phyloP scores from a whole-genome alignment of 352 stramenopile genomes.

The Phytophthora pistaciae region DNA sequence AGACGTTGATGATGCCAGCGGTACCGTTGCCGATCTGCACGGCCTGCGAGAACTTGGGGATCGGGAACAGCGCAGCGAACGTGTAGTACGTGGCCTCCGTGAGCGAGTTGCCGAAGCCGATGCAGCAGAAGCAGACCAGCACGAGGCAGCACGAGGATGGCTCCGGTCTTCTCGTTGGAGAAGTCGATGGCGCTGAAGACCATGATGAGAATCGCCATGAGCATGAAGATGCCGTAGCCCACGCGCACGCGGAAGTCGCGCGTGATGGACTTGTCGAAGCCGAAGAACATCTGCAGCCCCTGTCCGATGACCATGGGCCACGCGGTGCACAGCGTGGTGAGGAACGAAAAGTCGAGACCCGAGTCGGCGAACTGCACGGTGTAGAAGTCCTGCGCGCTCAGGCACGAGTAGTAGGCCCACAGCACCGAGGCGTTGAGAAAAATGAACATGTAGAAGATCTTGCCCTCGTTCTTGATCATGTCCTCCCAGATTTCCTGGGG shows the following conservation, averaged over 20 bases:
- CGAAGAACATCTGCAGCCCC: conserved; percentile 51
- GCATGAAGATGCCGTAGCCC: conserved; percentile 55
- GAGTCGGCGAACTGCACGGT: conserved; percentile 45
- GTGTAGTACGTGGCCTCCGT: conserved; percentile 58
- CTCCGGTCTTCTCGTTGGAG: conserved; percentile 42
- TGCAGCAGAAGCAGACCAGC: conserved; percentile 49
- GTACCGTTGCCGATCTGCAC: conserved; percentile 61
- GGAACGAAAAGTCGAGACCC: conserved; percentile 57
- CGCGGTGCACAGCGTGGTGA: conserved; percentile 53
- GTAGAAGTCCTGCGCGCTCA: conserved; percentile 68
- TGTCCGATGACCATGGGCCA: conserved; percentile 61
- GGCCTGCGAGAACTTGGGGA: conserved; percentile 64
- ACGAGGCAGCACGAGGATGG: conserved; percentile 50
- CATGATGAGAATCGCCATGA: conserved; percentile 57
- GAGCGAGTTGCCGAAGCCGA: conserved; percentile 58
- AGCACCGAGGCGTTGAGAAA: conserved; percentile 68
- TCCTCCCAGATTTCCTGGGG: conserved; percentile 58
- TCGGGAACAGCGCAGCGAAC: conserved; percentile 56
- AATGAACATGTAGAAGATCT: conserved; percentile 63
- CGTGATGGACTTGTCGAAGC: conserved; percentile 57
- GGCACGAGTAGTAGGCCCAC: conserved; percentile 70
- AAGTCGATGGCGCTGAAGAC: conserved; percentile 53
- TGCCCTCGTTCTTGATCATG: conserved; percentile 40
- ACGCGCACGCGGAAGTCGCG: conserved; percentile 41
- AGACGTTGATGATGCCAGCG: conserved; percentile 56